Evolutionary conservation across 306 rosid species (phyloP), one percentile per base, ranked within the genome.

Genomic region (Arachis stenosperma): DNA sequence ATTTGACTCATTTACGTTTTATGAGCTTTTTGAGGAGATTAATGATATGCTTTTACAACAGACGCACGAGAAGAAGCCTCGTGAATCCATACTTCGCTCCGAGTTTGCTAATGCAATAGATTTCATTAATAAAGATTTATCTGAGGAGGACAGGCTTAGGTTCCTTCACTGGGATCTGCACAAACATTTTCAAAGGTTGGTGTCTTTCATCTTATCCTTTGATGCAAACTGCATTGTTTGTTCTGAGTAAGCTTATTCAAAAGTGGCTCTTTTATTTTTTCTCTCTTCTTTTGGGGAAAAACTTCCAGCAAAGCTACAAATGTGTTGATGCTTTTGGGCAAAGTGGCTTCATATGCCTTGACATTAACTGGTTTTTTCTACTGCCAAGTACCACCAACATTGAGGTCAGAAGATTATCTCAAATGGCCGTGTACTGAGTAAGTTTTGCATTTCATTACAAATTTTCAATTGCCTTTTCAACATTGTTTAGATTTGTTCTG

Each of bases 151-250:
- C 59, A 88, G 86, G 68, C 97, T 95, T 70, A 85, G 89, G 81
- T 92, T 90, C 85, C 94, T 90, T 74, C 98, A 95, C 71, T 95
- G 99, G 99, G 99, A 95, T 82, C 84, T 95, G 58, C 92, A 89
- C 88, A 84, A 78, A 73, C 96, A 91, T 78, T 84, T 84, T 65
- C 87, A 69, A 65, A 84, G 87, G 87, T 84, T 15, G 42, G 6
- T 37, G 52, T 63, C 62, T 62, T 76, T 39, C 57, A 36, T 56
- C 60, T 66, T 40, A 53, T 60, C 65, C 47, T 39, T 73, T 56
- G 42, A 41, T 22, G 14, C 44, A 39, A 65, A 59, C 65, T 70
- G 57, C 53, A 33, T 14, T 56, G 17, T 15, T 14, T 70, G 64
- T 61, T 57, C 40, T 40, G 54, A 77, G 67, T 69, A 60, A 39